Percentiles rank a stretch among this genome's conserved stretches.
These are phyloP conservation scores for Linum trigynum DNA, from an alignment of 345 rosid genomes.

Conservation along the genomic window DNA sequence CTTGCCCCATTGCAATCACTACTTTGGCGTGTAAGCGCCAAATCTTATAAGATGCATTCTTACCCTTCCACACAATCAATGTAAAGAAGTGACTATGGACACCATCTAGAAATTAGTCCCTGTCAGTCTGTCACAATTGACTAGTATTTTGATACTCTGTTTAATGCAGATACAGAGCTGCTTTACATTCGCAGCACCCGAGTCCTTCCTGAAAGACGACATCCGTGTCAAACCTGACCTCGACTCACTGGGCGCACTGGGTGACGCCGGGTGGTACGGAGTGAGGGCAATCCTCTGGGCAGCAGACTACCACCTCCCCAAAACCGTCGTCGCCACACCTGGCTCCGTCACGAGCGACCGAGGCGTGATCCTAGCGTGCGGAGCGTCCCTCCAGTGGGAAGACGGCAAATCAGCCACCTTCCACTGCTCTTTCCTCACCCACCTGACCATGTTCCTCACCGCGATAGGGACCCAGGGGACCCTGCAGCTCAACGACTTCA, in stretches of 20 bases:
- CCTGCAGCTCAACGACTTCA: conserved; percentile 50
- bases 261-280: conserved; percentile 88
- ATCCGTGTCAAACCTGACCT: conserved; percentile 78
- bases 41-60: no score
- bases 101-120: no score
- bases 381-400: conserved; percentile 62
- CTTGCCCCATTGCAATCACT: no score
- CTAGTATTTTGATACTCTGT: not conserved
- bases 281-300: conserved; percentile 48
- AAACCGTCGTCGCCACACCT: conserved; percentile 40
- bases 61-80: no score
- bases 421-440: conserved; percentile 63
- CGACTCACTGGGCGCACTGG: conserved; percentile 74
- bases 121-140: not conserved
- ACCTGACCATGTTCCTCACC: conserved; percentile 64
- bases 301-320: conserved; percentile 55
- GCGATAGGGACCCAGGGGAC: conserved; percentile 60
- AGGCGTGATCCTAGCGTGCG: conserved; percentile 59
- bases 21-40: no score
- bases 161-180: conserved; percentile 45
- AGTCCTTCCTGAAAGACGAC: conserved; percentile 49
- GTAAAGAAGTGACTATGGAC: no score
- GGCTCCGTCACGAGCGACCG: conserved; percentile 44
- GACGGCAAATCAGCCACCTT: conserved; percentile 53
- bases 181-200: conserved; percentile 42